Evolutionary conservation across 495 filamentous ascomycete genomes (phyloP), one percentile per base, ranked within the genome.

Genomic region (Astrocystis sublimbata): DNA sequence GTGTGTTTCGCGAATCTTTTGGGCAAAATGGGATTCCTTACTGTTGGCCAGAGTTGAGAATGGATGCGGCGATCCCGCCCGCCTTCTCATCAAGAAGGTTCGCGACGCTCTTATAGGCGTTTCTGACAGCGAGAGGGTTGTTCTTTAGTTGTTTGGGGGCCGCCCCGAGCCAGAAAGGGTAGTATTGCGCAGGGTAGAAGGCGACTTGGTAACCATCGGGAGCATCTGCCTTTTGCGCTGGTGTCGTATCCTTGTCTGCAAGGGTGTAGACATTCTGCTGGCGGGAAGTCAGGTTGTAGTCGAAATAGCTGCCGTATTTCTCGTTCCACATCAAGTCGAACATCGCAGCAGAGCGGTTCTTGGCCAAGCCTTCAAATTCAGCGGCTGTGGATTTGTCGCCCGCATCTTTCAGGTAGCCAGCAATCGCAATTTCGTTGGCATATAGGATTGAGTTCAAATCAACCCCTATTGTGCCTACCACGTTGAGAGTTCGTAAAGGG

Each of bases 401-500:
- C 4, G 67, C 58, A 24, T 58, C 40, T 24, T 64, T 52, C 15
- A 80, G 70, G 61, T 77, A 81, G 6, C 65, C 33, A 31, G 70
- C 58, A 46, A 82, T 80, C 33, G 70, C 62, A 10, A 76, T 68
- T 58, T 82, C 79, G 62, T 79, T 81, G 56, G 73, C 72, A 66
- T 81, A 82, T 15, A 82, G 67, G 45, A 82, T 78, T 36, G 79
- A 79, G 63, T 82, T 82, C 54, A 82, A 67, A 54, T 82, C 79
- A n/a, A 82, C 75, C 7, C 74, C 73, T 2, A 82, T 64, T 2
- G 72, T 66, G 40, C 75, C 67, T 42, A 58, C 67, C 8, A 72
- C 72, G 54, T 79, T 81, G 50, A 82, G 74, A 31, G 75, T 79
- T 33, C 79, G 79, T 6, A 82, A 67, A 6, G 79, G 79, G 72